Evolutionary conservation across 805 yeast genomes (phyloP).

Genomic region (Saturnispora gosingensis): DNA sequence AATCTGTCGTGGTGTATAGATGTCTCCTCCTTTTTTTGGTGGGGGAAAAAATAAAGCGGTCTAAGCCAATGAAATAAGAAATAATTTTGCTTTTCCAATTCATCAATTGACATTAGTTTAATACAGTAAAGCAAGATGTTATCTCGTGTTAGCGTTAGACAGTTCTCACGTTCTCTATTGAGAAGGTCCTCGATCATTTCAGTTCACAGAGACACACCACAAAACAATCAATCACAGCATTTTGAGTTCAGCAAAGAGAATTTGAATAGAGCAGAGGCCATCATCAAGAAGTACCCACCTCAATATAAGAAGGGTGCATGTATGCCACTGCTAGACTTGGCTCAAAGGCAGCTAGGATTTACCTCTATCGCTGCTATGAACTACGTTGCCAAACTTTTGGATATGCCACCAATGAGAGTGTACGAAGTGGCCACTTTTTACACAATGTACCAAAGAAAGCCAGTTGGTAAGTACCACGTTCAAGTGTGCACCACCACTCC

Average conservation of each 20-base stretch:
- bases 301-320: slow-evolving; percentile 83
- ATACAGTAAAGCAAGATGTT: neutral
- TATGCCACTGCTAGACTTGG: slow-evolving; percentile 80
- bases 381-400: slow-evolving; percentile 74
- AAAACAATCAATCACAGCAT: slow-evolving; percentile 57
- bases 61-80: neutral
- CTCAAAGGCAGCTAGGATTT: slow-evolving; percentile 81
- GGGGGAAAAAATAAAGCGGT: neutral
- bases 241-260: slow-evolving; percentile 68
- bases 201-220: slow-evolving; percentile 65
- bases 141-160: neutral
- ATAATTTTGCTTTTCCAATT: neutral
- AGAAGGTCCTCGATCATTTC: slow-evolving; percentile 30
- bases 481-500: slow-evolving; percentile 90
- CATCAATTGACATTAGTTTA: neutral
- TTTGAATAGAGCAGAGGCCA: slow-evolving; percentile 56
- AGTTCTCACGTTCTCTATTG: neutral
- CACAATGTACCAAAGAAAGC: slow-evolving; percentile 82
- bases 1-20: neutral
- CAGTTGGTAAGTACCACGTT: slow-evolving; percentile 75
- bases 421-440: slow-evolving; percentile 89
- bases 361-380: slow-evolving; percentile 84
- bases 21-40: neutral
- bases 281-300: slow-evolving; percentile 72
- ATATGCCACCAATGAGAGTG: slow-evolving; percentile 91